Evolutionary conservation across 164 flowering plant genomes (phyloP), one percentile per base, ranked within the genome.

Genomic region (Hamamelis virginiana): DNA sequence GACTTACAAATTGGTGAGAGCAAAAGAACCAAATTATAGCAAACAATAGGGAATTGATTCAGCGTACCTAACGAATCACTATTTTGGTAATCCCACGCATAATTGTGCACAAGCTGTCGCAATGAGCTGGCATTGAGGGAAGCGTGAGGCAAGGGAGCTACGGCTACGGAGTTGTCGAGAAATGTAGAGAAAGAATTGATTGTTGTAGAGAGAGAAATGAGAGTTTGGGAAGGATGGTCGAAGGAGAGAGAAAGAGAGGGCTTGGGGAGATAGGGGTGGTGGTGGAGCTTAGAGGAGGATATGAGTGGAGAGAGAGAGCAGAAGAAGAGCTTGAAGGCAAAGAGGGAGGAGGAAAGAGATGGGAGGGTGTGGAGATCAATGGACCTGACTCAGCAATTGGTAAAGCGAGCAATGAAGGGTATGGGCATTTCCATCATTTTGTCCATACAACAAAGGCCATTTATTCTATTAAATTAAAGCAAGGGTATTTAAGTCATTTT

Each of bases 261-360:
- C 38, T 74, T 77, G 51, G 78, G 83, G 73, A n/a, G n/a, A n/a
- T n/a, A n/a, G n/a, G n/a, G n/a, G n/a, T n/a, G n/a, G n/a, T n/a
- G n/a, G n/a, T n/a, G n/a, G n/a, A 89, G 80, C 44, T 77, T 78
- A 43, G 94, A 85, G 70, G 86, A 71, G 52, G 92, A 91, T 25
- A 82, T 82, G 25, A 85, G 72, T 38, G 93, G 92, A 12, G 93
- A 85, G 45, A 92, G 92, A 16, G 96, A 89, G 60, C 97, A 92
- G 74, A 86, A 83, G 88, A 90, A 92, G 82, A 84, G 74, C 65
- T 80, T 87, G 83, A 83, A 91, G 21, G 99, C 76, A 72, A 86
- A 90, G 63, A 95, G 92, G 6, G 41, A 33, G 41, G 41, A 9
- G 99, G 84, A n/a, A 82, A 38, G 8, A 92, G 86, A 65, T 87